These are phyloP conservation scores for Coemansia sp. DNA, from an alignment of 192 early-diverging fungal species.

Conservation along the genomic window DNA sequence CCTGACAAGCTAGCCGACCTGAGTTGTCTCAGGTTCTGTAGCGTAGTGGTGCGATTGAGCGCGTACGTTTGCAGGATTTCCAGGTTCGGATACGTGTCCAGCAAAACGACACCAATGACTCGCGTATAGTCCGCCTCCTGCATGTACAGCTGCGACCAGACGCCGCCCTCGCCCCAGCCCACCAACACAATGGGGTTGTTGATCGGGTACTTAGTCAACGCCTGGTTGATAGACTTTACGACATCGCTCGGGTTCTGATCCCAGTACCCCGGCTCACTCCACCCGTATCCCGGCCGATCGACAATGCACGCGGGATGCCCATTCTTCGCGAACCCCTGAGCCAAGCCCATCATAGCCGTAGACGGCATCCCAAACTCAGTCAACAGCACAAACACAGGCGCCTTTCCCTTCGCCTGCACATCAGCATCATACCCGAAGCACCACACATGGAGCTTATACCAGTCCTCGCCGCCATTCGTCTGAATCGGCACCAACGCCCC, in stretches of 20 bases:
- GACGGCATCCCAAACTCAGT: conserved; percentile 54
- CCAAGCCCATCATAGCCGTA: conserved; percentile 49
- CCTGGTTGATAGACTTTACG: conserved; percentile 51
- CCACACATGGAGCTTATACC: conserved; percentile 53
- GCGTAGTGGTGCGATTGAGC: conserved; percentile 50
- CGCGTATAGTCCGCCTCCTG: conserved; percentile 44
- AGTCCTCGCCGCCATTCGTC: conserved; percentile 42
- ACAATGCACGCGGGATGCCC: conserved; percentile 50
- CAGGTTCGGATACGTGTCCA: conserved; percentile 52
- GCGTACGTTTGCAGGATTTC: conserved; percentile 54
- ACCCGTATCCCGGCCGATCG: conserved; percentile 56
- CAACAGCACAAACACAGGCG: conserved; percentile 48
- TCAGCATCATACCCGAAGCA: conserved; percentile 25
- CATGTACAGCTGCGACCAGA: conserved; percentile 56
- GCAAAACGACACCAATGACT: conserved; percentile 47
- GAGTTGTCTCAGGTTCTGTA: conserved; percentile 47
- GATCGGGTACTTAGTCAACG: conserved; percentile 45
- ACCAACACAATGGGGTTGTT: conserved; percentile 46
- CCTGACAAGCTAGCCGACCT: conserved; percentile 17
- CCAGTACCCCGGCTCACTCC: conserved; percentile 57
- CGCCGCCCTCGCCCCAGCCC: conserved; percentile 57
- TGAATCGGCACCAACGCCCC: conserved; percentile 47
- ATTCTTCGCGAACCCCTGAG: conserved; percentile 31
- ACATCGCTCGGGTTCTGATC: conserved; percentile 50
- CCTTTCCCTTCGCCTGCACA: conserved; percentile 6